A percentile compares a stretch with the other conserved stretches of the same genome.
Evolutionary conservation across 2,329 filamentous ascomycete genomes (phyloP).

Genomic region (Paraphaeosphaeria minitans): DNA sequence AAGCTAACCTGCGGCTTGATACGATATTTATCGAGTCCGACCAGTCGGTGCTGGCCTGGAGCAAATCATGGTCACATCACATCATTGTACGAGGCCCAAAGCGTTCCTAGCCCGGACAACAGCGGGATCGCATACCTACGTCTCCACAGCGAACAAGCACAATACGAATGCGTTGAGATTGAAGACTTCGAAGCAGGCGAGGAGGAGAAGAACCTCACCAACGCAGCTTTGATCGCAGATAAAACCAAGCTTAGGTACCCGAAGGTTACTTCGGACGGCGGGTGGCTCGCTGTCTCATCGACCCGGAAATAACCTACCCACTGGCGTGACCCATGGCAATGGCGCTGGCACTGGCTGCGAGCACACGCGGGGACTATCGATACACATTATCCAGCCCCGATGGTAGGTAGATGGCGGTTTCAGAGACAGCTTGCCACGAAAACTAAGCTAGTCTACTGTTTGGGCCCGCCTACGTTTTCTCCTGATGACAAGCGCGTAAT

Average conservation of each 20-base stretch:
- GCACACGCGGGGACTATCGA: conserved; percentile 49
- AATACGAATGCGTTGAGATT: conserved; percentile 51
- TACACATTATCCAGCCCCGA: conserved; percentile 50
- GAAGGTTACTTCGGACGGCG: conserved; percentile 49
- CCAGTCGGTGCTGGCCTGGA: conserved; percentile 46
- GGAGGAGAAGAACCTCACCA: conserved; percentile 43
- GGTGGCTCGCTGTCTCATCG: conserved; percentile 51
- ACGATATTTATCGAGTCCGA: conserved; percentile 46
- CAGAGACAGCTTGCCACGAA: conserved; percentile 42
- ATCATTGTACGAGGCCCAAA: conserved; percentile 46
- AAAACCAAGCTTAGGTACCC: conserved; percentile 30
- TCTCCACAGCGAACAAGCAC: conserved; percentile 46
- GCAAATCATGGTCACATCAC: conserved; percentile 42
- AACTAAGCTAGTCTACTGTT: conserved; percentile 40
- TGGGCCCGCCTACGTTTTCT: conserved; percentile 47
- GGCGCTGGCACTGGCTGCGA: conserved; percentile 50
- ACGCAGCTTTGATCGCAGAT: conserved; percentile 31
- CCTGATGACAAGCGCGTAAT: conserved; percentile 22
- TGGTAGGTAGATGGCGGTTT: conserved; percentile 48
- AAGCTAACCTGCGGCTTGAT: conserved; percentile 18
- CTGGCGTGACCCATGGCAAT: conserved; percentile 52
- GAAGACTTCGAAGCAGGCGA: conserved; percentile 44
- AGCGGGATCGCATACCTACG: conserved; percentile 49
- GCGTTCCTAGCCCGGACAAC: conserved; percentile 47
- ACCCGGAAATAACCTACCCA: conserved; percentile 51